A percentile compares a stretch with the other conserved stretches of the same genome.
phyloP scores from a whole-genome alignment of 2,329 filamentous ascomycete genomes.

The Fusarium robinianum region DNA sequence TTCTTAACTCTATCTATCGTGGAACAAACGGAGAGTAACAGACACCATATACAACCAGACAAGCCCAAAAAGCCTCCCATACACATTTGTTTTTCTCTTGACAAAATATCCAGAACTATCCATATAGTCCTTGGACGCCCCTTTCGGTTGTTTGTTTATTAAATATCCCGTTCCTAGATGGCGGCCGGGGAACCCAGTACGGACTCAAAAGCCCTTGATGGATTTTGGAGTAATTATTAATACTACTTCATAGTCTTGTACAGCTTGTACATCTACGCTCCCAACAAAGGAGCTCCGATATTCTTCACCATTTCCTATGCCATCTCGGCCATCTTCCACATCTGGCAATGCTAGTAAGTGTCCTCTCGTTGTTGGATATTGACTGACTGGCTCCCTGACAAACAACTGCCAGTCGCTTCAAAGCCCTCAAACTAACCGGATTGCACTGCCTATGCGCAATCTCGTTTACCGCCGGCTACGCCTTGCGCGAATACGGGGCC shows the following conservation, averaged over 20 bases:
- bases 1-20: no score
- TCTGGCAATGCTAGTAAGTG: conserved; percentile 55
- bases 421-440: conserved; percentile 54
- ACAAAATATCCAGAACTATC: no score
- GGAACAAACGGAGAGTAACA: no score
- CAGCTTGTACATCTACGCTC: conserved; percentile 50
- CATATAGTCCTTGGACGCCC: no score
- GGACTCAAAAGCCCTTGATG: background rate
- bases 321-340: conserved; percentile 51
- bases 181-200: background rate
- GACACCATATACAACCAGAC: no score
- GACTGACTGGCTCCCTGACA: background rate
- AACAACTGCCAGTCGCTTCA: conserved; percentile 48
- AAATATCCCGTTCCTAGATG: background rate
- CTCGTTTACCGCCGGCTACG: conserved; percentile 58
- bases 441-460: conserved; percentile 56
- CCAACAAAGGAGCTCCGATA: conserved; percentile 58
- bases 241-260: background rate
- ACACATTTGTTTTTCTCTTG: no score
- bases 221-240: no score
- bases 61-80: no score
- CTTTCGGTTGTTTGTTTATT: background rate
- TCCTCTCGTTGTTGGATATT: background rate
- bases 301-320: conserved; percentile 55
- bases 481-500: conserved; percentile 56